These are phyloP conservation scores for Exophiala calicioides DNA, from an alignment of 2,329 filamentous ascomycete species.

Conservation along the genomic window DNA sequence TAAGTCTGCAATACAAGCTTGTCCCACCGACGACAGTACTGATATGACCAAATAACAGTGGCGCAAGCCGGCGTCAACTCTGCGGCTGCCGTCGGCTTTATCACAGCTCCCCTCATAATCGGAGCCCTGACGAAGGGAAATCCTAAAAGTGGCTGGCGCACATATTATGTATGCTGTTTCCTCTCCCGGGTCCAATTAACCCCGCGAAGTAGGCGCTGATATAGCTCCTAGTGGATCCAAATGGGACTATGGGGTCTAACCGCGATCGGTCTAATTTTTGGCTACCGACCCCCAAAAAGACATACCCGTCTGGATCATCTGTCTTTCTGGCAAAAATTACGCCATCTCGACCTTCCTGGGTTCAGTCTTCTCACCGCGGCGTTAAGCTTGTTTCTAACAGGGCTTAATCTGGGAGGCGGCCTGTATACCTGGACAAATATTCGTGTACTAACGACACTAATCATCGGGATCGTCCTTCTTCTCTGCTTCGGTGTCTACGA, in stretches of 20 bases:
- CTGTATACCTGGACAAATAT: slow-evolving; percentile 25
- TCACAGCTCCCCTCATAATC: slow-evolving; percentile 23
- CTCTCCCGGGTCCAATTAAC: too few species aligned
- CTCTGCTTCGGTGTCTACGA: slow-evolving; percentile 27
- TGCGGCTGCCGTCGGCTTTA: slow-evolving; percentile 20
- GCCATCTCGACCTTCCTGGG: slow-evolving; percentile 25
- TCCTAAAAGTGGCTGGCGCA: slow-evolving; percentile 21
- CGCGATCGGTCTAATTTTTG: slow-evolving; percentile 22
- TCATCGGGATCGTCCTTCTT: slow-evolving; percentile 24
- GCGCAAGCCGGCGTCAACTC: slow-evolving; percentile 25
- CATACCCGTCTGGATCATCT: slow-evolving; percentile 26
- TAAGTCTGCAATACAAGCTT: too few species aligned
- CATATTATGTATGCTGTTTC: too few species aligned
- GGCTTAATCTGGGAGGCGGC: slow-evolving; percentile 26
- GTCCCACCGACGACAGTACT: too few species aligned
- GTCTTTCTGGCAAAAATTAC: slow-evolving; percentile 24
- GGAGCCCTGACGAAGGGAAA: slow-evolving; percentile 20
- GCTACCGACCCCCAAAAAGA: slow-evolving; percentile 26
- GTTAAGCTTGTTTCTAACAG: slow-evolving; percentile 23
- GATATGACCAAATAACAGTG: too few species aligned
- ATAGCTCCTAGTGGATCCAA: slow-evolving; percentile 30
- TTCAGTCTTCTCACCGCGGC: slow-evolving; percentile 19
- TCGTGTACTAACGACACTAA: slow-evolving; percentile 16
- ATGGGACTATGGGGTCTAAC: slow-evolving; percentile 25
- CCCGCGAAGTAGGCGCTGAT: too few species aligned